These are phyloP conservation scores for Penicillium sp. DNA, from an alignment of 2,329 filamentous ascomycete species.

Conservation along the genomic window DNA sequence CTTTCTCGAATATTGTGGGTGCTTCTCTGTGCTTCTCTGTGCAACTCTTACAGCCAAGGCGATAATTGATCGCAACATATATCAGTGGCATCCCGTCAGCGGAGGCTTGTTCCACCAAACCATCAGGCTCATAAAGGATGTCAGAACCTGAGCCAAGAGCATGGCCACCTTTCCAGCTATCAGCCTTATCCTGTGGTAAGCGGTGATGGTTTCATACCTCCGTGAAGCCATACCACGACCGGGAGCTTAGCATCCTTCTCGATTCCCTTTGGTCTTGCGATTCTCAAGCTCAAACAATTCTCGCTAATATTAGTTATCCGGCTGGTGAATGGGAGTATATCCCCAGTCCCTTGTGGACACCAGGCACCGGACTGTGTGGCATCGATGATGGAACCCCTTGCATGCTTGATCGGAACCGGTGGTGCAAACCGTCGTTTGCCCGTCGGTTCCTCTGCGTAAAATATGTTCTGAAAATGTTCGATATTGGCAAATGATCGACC, in stretches of 20 bases:
- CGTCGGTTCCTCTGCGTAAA: slow-evolving; percentile 23
- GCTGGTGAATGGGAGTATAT: slow-evolving; percentile 27
- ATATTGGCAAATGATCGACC: slow-evolving; percentile 5
- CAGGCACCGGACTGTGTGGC: slow-evolving; percentile 24
- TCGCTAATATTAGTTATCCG: slow-evolving; percentile 24
- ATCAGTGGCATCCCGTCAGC: slow-evolving; percentile 19
- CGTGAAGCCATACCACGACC: slow-evolving; percentile 25
- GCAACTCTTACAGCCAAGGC: slow-evolving; percentile 16
- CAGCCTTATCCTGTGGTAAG: not conserved
- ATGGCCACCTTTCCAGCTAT: slow-evolving; percentile 21
- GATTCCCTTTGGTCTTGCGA: slow-evolving; percentile 13
- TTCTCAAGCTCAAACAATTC: slow-evolving; percentile 25
- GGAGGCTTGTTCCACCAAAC: slow-evolving; percentile 15
- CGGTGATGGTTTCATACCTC: slow-evolving; percentile 11
- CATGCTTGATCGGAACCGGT: slow-evolving; percentile 14
- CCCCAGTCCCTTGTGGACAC: slow-evolving; percentile 26
- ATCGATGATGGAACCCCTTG: slow-evolving; percentile 23
- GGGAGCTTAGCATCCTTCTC: slow-evolving; percentile 13
- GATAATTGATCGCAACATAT: slow-evolving; percentile 25
- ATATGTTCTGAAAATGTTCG: slow-evolving; percentile 28
- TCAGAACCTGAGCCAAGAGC: slow-evolving; percentile 22
- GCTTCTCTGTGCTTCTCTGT: too few relatives aligned
- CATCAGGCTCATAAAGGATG: slow-evolving; percentile 23
- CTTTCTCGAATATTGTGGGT: not conserved
- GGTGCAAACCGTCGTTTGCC: slow-evolving; percentile 23